Base-by-base conservation (phyloP, 176 grass and related monocot genomes). In the Canna indica region DNA sequence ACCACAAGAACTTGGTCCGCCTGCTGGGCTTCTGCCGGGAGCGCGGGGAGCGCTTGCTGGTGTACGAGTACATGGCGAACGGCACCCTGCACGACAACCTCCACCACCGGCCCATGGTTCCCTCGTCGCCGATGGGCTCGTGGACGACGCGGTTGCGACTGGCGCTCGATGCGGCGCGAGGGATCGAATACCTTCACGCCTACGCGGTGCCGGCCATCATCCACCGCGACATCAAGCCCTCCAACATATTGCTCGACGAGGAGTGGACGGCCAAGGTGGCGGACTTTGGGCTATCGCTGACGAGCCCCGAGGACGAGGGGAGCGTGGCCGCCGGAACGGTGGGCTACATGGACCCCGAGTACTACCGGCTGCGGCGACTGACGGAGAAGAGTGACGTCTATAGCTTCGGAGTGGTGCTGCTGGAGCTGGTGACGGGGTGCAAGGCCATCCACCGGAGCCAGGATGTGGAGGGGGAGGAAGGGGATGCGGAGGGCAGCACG, bases 281-380 rank as follows among this genome's bases (percentile, higher is more conserved):
- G 0, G 94, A 99, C 79, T 99, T 99, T 52, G 94, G 94, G 11
- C 83, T 93, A 16, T 99, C 94, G 3, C 81, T 99, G 33, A 73
- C 79, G 15, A 72, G 59, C 76, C 47, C 61, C 64, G 48, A 70
- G 14, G 68, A 70, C 42, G 68, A 70, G 44, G 68, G 68, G 6
- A 70, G 68, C 68, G 68, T 48, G 0, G 80, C 88, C 17, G 94
- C 86, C 0, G 94, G 94, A 32, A 99, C 94, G 7, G 81, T 99
- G 3, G 94, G 94, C 0, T 99, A 93, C 75, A 99, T 99, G 71
- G 94, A 99, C 75, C 94, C 94, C 53, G 94, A 93, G 82, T 99
- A 84, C 80, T 99, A 93, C 86, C 74, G 94, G 76, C 76, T 85
- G 33, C 90, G 87, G 53, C 83, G 91, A 31, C 81, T 99, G n/a